Percentiles rank a stretch among this genome's conserved stretches.
These are phyloP conservation scores for Aspergillus hortae DNA, from an alignment of 2,329 filamentous ascomycete genomes.

Conservation along the genomic window DNA sequence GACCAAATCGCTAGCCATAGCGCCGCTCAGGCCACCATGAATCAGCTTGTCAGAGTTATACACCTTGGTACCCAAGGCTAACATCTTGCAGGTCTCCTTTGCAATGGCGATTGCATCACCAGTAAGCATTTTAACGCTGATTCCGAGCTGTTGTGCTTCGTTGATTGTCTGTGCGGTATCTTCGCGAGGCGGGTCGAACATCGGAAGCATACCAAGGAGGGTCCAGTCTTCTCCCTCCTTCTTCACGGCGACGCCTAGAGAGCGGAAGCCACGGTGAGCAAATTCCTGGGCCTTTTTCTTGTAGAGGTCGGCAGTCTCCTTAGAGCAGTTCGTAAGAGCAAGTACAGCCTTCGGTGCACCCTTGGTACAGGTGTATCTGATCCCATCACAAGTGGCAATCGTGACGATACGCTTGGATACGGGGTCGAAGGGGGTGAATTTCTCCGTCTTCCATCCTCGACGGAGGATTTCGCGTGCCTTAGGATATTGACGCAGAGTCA, in stretches of 20 bases:
- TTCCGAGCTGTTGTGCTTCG: conserved; percentile 71
- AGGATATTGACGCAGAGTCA: conserved; percentile 70
- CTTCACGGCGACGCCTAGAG: conserved; percentile 73
- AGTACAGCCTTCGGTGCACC: conserved; percentile 74
- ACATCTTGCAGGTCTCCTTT: conserved; percentile 79
- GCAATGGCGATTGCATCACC: conserved; percentile 77
- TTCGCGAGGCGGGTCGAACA: conserved; percentile 77
- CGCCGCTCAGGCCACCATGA: conserved; percentile 68
- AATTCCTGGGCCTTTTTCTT: conserved; percentile 71
- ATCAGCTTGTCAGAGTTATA: conserved; percentile 78
- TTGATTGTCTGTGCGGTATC: conserved; percentile 75
- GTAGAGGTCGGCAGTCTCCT: conserved; percentile 63
- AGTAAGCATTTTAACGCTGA: conserved; percentile 77
- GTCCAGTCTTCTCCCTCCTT: conserved; percentile 72
- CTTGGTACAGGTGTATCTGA: conserved; percentile 71
- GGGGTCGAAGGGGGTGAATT: conserved; percentile 68
- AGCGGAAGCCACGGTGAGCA: conserved; percentile 73
- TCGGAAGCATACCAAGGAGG: conserved; percentile 71
- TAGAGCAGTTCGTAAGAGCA: conserved; percentile 63
- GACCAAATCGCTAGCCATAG: conserved; percentile 70
- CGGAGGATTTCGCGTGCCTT: conserved; percentile 71
- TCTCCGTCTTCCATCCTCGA: conserved; percentile 71
- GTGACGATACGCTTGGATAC: conserved; percentile 77
- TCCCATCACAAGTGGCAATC: conserved; percentile 63
- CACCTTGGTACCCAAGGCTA: conserved; percentile 73